Percentiles rank a stretch among this genome's conserved stretches.
phyloP scores from a whole-genome alignment of 441 rosid species.

The Hypseocharis bilobata region DNA sequence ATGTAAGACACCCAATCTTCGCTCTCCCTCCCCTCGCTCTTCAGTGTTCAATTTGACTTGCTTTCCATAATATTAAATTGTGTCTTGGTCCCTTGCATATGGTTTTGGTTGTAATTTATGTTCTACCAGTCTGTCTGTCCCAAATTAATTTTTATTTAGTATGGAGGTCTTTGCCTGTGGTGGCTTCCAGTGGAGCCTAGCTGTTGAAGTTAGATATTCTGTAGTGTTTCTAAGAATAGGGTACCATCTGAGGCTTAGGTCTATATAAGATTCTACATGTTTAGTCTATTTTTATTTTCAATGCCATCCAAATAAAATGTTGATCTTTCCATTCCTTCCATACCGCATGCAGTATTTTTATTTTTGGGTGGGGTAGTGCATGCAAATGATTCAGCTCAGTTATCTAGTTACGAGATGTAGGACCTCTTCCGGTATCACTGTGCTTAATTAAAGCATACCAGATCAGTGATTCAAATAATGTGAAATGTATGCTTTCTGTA shows the following conservation, averaged over 20 bases:
- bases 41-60: not conserved
- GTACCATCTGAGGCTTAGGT: not conserved
- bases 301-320: not conserved
- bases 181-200: no score
- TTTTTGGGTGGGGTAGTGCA: not conserved
- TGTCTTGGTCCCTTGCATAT: not conserved
- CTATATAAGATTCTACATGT: not conserved
- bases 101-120: not conserved
- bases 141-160: no score
- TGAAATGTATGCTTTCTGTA: not conserved
- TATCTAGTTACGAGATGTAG: not conserved
- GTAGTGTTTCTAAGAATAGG: not conserved
- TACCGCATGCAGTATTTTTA: not conserved
- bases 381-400: not conserved
- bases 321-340: not conserved
- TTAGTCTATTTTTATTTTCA: not conserved
- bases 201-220: not conserved
- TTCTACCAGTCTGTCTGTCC: no score
- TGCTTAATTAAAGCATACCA: not conserved
- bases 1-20: conserved; percentile 38
- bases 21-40: not conserved
- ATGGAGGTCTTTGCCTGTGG: no score
- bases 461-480: not conserved
- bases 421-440: not conserved
- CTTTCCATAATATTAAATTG: not conserved